These are phyloP conservation scores for Saccharomyces hybrid DNA, from an alignment of 1,139 yeast genomes.

Conservation along the genomic window DNA sequence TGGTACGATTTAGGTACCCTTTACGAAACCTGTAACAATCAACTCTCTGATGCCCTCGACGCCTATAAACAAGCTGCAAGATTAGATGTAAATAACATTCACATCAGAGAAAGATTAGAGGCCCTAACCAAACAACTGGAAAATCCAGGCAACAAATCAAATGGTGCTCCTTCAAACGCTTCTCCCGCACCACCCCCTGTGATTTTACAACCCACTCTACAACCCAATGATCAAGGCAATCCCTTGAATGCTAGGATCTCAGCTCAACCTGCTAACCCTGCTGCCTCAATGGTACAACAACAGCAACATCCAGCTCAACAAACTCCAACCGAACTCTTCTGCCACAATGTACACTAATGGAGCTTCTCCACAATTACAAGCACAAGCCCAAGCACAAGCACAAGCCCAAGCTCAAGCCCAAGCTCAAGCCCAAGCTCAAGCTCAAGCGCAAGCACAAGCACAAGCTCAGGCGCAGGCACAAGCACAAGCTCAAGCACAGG, in stretches of 20 bases:
- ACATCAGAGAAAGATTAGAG: slow-evolving; percentile 85
- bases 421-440: slow-evolving; percentile 10
- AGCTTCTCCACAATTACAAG: slow-evolving; percentile 14
- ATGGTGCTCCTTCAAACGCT: slow-evolving; percentile 1
- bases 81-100: slow-evolving; percentile 89
- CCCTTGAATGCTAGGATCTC: slow-evolving; percentile 26
- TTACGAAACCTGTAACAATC: slow-evolving; percentile 95
- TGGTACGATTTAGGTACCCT: slow-evolving; percentile 97
- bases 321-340: slow-evolving; percentile 11
- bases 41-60: slow-evolving; percentile 87
- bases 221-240: slow-evolving; percentile 25
- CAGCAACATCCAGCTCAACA: slow-evolving; percentile 17
- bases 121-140: slow-evolving; percentile 53
- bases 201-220: slow-evolving; percentile 30
- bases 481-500: slow-evolving; percentile 14
- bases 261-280: not conserved
- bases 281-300: slow-evolving; percentile 8
- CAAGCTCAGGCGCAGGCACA: slow-evolving; percentile 4
- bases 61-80: slow-evolving; percentile 95
- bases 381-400: slow-evolving; percentile 16
- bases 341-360: slow-evolving; percentile 6
- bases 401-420: slow-evolving; percentile 17
- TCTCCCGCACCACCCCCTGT: slow-evolving; percentile 17
- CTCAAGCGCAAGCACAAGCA: slow-evolving; percentile 4
- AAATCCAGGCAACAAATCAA: slow-evolving; percentile 8